These are phyloP conservation scores for Meyerozyma carpophila DNA, from an alignment of 1,139 yeast genomes.

Conservation along the genomic window DNA sequence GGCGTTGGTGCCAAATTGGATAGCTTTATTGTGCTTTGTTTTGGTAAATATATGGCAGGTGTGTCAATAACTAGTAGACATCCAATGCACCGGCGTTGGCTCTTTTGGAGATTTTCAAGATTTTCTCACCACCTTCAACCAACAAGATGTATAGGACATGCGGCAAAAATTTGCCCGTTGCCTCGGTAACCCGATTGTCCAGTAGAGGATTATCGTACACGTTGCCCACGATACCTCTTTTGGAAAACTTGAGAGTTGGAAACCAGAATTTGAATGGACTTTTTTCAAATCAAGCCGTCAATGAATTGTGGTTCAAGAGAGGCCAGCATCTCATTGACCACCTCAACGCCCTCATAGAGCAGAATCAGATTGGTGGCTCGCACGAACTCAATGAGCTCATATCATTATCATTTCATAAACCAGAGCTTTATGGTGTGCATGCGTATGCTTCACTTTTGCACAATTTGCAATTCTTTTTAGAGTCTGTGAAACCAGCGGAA, in stretches of 20 bases:
- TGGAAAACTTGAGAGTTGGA: constrained; percentile 27
- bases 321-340: constrained; percentile 42
- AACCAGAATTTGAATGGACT: constrained; percentile 48
- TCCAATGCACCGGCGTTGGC: neutral
- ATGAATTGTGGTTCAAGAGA: constrained; percentile 58
- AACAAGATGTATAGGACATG: neutral
- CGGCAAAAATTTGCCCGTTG: neutral
- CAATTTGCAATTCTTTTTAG: constrained; percentile 56
- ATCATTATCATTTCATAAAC: constrained; percentile 39
- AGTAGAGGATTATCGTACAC: constrained; percentile 6
- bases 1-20: neutral
- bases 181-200: constrained; percentile 9
- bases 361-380: constrained; percentile 8
- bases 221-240: constrained; percentile 23
- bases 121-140: neutral
- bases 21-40: constrained; percentile 1
- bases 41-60: neutral
- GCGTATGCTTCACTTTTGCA: constrained; percentile 56
- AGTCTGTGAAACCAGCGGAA: constrained; percentile 38
- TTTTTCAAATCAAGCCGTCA: constrained; percentile 44
- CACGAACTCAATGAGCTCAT: constrained; percentile 30
- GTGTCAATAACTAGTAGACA: neutral
- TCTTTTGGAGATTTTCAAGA: neutral
- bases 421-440: constrained; percentile 44
- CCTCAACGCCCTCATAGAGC: constrained; percentile 37